phyloP scores from a whole-genome alignment of 164 flowering plant species.

The Stephania japonica region DNA sequence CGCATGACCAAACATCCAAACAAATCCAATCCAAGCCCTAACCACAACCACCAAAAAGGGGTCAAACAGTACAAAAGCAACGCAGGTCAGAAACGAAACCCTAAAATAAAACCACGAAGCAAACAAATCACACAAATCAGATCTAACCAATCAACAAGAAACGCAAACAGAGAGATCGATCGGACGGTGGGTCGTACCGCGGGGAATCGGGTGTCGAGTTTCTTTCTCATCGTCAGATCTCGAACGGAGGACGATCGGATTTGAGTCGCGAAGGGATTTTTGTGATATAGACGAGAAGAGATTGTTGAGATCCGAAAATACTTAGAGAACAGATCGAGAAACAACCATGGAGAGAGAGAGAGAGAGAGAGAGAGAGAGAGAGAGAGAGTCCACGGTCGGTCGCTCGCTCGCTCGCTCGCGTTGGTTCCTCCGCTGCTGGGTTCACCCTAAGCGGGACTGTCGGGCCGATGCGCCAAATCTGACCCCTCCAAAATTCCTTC shows the following conservation, averaged over 20 bases:
- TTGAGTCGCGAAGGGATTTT: not conserved
- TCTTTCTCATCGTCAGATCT: conserved; percentile 21
- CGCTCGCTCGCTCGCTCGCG: not conserved
- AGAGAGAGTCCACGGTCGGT: conserved; percentile 1
- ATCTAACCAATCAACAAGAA: not conserved
- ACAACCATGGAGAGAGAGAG: not conserved
- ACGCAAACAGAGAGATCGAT: conserved; percentile 1
- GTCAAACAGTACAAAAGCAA: not conserved
- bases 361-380: conserved; percentile 1
- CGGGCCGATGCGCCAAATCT: not conserved
- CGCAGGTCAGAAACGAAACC: not conserved
- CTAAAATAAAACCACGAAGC: not conserved
- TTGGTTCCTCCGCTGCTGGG: not conserved
- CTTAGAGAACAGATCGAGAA: not conserved
- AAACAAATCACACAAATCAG: not conserved
- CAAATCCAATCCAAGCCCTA: conserved; percentile 1
- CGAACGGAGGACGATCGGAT: not conserved
- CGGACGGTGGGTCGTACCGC: conserved; percentile 12
- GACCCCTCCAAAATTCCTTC: not conserved
- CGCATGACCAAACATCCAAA: not conserved
- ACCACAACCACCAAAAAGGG: not conserved
- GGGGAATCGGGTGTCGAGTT: conserved; percentile 24
- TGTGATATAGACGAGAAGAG: not conserved
- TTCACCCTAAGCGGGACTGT: not conserved
- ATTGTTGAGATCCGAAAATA: not conserved